Evolutionary conservation across 176 grass and related monocot genomes (phyloP).

Genomic region (Poa annua): DNA sequence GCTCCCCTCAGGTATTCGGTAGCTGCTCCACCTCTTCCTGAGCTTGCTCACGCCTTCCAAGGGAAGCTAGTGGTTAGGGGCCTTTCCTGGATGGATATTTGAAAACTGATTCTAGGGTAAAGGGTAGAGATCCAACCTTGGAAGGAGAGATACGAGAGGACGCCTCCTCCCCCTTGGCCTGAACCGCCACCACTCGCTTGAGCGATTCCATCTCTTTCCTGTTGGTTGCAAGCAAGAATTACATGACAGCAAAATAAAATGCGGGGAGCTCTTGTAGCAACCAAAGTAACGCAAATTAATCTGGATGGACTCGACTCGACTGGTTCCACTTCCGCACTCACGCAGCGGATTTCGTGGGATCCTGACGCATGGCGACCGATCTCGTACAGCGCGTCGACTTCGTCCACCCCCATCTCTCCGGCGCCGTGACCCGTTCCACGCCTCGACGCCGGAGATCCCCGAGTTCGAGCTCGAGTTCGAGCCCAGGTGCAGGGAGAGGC

Average conservation of each 20-base stretch:
- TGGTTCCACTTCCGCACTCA: slow-evolving; percentile 27
- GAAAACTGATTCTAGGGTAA: not conserved
- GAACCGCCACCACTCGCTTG: slow-evolving; percentile 29
- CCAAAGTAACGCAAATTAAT: not conserved
- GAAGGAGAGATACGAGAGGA: slow-evolving; percentile 80
- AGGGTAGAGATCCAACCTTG: slow-evolving; percentile 46
- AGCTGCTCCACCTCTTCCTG: slow-evolving; percentile 62
- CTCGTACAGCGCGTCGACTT: slow-evolving; percentile 49
- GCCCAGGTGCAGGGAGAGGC: not conserved
- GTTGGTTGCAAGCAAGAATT: slow-evolving; percentile 33
- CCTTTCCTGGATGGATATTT: not conserved
- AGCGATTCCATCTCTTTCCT: slow-evolving; percentile 29
- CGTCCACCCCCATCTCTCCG: slow-evolving; percentile 35
- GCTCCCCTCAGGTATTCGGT: slow-evolving; percentile 37
- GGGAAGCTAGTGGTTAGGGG: slow-evolving; percentile 28
- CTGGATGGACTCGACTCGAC: not conserved
- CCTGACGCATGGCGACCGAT: slow-evolving; percentile 48
- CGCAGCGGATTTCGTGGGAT: slow-evolving; percentile 44
- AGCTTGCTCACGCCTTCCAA: slow-evolving; percentile 71
- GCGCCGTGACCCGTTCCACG: not conserved
- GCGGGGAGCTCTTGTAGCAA: not conserved
- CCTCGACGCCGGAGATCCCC: slow-evolving; percentile 39
- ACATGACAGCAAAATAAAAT: not conserved
- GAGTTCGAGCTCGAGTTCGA: not conserved
- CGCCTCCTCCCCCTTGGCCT: slow-evolving; percentile 35